Base-by-base conservation (phyloP, 1,284 basidiomycete genomes). In the Tilletia caries region DNA sequence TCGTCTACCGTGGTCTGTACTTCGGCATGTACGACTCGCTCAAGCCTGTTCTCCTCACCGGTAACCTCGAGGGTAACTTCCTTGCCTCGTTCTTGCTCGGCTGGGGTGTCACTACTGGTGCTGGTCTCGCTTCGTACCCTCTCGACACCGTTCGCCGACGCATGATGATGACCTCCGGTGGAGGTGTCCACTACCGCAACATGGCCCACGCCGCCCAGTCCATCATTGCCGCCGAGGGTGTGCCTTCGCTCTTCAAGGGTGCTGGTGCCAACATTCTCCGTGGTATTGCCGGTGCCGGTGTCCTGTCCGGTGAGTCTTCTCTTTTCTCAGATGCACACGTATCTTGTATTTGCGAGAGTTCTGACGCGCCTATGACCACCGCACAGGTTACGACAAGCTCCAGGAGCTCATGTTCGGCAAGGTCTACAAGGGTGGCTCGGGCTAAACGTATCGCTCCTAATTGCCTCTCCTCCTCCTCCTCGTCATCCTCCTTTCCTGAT, bases 281-380 rank as follows among this genome's bases (percentile, higher is more conserved):
- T 91, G 93, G 94, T 89, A 91, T 95, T 84, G 94, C 93, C 82
- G 94, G 93, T 87, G 93, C 94, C 86, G 93, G 93, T 92, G 94
- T 95, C 76, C 86, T 96, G 82, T 93, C 93, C 52, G 87, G 95
- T 66, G 29, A 25, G 44, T 52, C 4, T 8, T 20, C 43, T 48
- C 44, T 18, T 65, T 37, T 34, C 20, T 18, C 18, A 18, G 1
- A 10, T 25, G 50, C 43, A 41, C 10, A 1, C n/a, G n/a, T n/a
- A n/a, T n/a, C n/a, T n/a, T 52, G 50, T 6, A 52, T 23, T 8
- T 13, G 27, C 1, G 8, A 20, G 2, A 18, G 6, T 62, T 18
- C 58, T 62, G 29, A 62, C 58, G 29, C 58, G 58, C 23, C 32
- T 37, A 4, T 23, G 8, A 1, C 13, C 50, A n/a, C 44, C 3